These are phyloP conservation scores for Xylogone sp. DNA, from an alignment of 2,329 filamentous ascomycete genomes.

Conservation along the genomic window DNA sequence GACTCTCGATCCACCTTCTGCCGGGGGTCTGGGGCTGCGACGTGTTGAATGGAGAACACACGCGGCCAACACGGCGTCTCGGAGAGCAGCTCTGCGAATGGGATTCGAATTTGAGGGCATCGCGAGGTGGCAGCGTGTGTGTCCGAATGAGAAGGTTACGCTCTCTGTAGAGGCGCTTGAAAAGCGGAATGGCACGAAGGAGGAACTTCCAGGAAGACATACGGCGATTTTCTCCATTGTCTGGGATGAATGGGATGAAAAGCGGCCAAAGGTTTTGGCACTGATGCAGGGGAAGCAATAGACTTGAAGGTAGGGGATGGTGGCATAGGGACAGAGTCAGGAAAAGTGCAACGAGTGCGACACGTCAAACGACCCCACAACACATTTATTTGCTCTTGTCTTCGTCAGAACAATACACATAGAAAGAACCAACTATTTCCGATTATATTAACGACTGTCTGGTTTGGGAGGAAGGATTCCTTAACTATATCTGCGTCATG, in stretches of 20 bases:
- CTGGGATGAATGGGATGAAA: not conserved
- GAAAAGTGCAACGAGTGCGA: too few relatives aligned
- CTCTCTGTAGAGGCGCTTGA: not conserved
- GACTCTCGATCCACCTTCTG: constrained; percentile 40
- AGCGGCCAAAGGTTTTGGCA: not conserved
- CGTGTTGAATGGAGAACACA: constrained; percentile 61
- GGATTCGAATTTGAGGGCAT: constrained; percentile 55
- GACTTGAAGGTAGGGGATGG: too few relatives aligned
- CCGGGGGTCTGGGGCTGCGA: constrained; percentile 47
- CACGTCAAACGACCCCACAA: too few relatives aligned
- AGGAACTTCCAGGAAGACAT: not conserved
- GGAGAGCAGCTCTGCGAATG: constrained; percentile 47
- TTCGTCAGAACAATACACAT: too few relatives aligned
- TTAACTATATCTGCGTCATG: too few relatives aligned
- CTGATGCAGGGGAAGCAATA: not conserved
- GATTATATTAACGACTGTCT: too few relatives aligned
- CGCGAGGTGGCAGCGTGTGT: not conserved
- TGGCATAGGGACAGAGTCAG: too few relatives aligned
- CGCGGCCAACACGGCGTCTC: constrained; percentile 46
- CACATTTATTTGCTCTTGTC: too few relatives aligned
- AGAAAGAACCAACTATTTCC: too few relatives aligned
- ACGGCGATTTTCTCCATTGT: not conserved
- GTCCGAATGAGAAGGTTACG: not conserved
- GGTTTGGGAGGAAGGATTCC: too few relatives aligned
- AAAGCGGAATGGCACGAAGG: not conserved